Base-by-base conservation (phyloP, 345 rosid genomes). In the Limnanthes douglasii region DNA sequence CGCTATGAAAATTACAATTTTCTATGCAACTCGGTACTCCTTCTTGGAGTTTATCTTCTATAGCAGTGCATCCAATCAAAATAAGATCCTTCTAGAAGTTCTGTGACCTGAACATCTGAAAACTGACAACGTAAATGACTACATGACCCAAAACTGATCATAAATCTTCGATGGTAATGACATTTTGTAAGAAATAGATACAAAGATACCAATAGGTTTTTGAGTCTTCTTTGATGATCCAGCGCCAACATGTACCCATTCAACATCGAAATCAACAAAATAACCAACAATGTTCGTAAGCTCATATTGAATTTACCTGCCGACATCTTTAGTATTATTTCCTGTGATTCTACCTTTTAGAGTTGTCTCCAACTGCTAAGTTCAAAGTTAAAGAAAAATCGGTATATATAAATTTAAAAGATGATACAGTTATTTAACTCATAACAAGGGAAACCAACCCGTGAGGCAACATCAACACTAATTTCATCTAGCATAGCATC, bases 31-130 rank as follows among this genome's bases (percentile, higher is more conserved):
- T 44, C 14, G 95, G 97, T 18, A 88, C 97, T 43, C 95, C 97
- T 64, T 88, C 97, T 65, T 88, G 97, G 64, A 88, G 97, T 54
- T 88, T 88, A 66, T 88, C 97, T 72, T 88, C 97, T 65, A 88
- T 88, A 24, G 97, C 95, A 49, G 97, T 83, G 51, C 66, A 52
- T 20, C 97, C 97, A 56, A 88, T 88, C 65, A 88, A 61, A 50
- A 52, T 50, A 43, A 88, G 90, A 46, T 88, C 78, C 57, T 83
- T 79, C 45, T 88, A 83, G 76, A 37, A 75, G 73, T 65, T 88
- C 93, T 11, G 86, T 80, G 23, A 83, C 95, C 97, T 88, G 60
- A n/a, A n/a, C n/a, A n/a, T n/a, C n/a, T n/a, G n/a, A n/a, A n/a
- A n/a, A n/a, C n/a, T n/a, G n/a, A n/a, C n/a, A n/a, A n/a, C n/a